Conservation (phyloP, 108 stramenopile species). For the Thalassiosira profunda region DNA sequence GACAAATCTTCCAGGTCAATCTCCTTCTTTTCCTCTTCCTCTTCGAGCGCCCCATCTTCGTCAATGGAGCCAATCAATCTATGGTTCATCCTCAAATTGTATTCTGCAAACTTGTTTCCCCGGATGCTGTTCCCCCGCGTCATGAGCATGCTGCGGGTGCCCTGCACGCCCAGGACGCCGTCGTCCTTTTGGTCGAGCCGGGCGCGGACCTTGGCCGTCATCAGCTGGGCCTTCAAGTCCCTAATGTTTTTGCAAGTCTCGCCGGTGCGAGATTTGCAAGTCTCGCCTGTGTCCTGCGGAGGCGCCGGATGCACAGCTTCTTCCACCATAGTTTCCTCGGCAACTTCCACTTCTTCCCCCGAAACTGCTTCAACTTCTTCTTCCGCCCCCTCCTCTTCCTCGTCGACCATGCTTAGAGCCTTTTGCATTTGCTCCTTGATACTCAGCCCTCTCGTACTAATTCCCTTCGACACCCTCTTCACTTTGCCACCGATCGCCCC, state of each 20-base stretch:
- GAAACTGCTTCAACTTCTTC: neutral
- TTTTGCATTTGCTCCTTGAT: neutral
- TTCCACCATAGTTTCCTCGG: neutral
- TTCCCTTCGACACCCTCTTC: neutral
- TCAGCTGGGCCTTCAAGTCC: conserved; percentile 8
- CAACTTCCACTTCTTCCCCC: neutral
- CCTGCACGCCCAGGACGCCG: conserved; percentile 31
- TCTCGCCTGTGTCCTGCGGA: neutral
- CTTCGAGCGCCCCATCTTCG: neutral
- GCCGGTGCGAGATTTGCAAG: neutral
- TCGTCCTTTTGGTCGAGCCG: conserved; percentile 10
- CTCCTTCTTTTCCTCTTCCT: neutral
- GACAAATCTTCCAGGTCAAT: conserved; percentile 1
- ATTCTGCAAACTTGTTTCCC: conserved; percentile 11
- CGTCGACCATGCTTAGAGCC: neutral
- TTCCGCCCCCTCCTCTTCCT: neutral
- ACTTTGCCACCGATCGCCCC: neutral
- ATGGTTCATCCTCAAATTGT: conserved; percentile 14
- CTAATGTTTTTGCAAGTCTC: neutral
- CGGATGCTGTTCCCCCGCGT: neutral
- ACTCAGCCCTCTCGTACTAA: neutral
- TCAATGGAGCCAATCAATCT: neutral
- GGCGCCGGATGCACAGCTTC: neutral
- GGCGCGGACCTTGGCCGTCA: conserved; percentile 3
- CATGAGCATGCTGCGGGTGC: neutral